Conservation (phyloP, 2,329 filamentous ascomycete species). For the Lasiodiplodia sp. region DNA sequence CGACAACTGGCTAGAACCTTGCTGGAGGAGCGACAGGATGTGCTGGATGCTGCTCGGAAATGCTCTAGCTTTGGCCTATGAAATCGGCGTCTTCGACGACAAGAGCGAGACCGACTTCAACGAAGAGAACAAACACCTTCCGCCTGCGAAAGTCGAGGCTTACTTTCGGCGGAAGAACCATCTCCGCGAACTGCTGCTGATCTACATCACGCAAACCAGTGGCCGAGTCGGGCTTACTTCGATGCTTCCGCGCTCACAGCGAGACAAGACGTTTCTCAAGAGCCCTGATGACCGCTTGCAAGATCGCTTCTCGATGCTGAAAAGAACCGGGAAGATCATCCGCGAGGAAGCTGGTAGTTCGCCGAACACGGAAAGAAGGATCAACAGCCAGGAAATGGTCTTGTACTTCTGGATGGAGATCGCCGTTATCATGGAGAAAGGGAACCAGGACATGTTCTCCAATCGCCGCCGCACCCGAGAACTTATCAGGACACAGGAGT, state of each 20-base stretch:
- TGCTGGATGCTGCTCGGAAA: slow-evolving; percentile 97
- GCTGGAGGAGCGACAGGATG: slow-evolving; percentile 90
- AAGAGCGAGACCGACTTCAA: slow-evolving; percentile 73
- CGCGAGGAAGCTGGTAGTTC: slow-evolving; percentile 26
- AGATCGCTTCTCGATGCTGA: slow-evolving; percentile 41
- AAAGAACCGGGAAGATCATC: slow-evolving; percentile 26
- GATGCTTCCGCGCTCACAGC: slow-evolving; percentile 73
- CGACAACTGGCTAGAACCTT: slow-evolving; percentile 95
- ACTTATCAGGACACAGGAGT: slow-evolving; percentile 85
- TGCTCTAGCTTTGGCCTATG: slow-evolving; percentile 86
- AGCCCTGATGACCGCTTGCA: slow-evolving; percentile 45
- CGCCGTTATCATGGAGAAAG: slow-evolving; percentile 88
- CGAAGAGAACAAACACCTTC: slow-evolving; percentile 44
- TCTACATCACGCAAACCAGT: slow-evolving; percentile 93
- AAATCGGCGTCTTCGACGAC: slow-evolving; percentile 93
- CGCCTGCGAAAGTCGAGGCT: slow-evolving; percentile 69
- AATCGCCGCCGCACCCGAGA: slow-evolving; percentile 88
- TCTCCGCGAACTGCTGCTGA: slow-evolving; percentile 84
- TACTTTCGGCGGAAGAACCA: slow-evolving; percentile 81
- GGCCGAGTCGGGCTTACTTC: slow-evolving; percentile 91
- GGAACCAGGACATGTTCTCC: slow-evolving; percentile 86
- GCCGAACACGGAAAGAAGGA: slow-evolving; percentile 19
- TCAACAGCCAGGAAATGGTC: slow-evolving; percentile 59
- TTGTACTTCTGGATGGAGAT: slow-evolving; percentile 93
- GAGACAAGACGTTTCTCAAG: slow-evolving; percentile 36